These are phyloP conservation scores for Pistacia atlantica DNA, from an alignment of 345 rosid species.

Conservation along the genomic window DNA sequence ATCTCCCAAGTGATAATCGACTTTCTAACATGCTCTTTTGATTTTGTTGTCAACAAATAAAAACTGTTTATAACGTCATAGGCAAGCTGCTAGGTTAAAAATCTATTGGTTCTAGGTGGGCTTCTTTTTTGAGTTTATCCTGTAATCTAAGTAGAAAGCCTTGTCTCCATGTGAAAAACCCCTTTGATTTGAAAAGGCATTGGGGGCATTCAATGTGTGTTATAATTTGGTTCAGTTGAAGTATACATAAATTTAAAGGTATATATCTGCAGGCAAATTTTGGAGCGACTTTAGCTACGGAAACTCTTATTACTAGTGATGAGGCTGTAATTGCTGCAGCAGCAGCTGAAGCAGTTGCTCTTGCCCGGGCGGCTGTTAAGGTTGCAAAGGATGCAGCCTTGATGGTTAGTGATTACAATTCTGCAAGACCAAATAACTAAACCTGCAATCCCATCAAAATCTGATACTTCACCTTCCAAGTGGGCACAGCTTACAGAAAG, in stretches of 20 bases:
- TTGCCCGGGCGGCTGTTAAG: conserved; percentile 87
- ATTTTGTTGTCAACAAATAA: background rate
- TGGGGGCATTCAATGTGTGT: background rate
- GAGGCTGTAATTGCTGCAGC: conserved; percentile 89
- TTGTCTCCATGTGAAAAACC: background rate
- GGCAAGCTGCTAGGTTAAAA: background rate
- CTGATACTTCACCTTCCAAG: conserved; percentile 39
- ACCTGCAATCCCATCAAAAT: conserved; percentile 24
- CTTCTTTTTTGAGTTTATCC: background rate
- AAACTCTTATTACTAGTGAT: conserved; percentile 75
- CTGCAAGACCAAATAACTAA: conserved; percentile 30
- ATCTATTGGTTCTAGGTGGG: background rate
- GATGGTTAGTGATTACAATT: conserved; percentile 40
- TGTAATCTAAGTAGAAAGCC: background rate
- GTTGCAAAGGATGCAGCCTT: conserved; percentile 80
- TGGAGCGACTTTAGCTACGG: conserved; percentile 61
- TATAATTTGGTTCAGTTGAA: background rate
- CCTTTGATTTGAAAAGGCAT: background rate
- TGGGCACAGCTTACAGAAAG: conserved; percentile 52
- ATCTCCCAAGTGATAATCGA: background rate
- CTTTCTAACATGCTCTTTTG: background rate
- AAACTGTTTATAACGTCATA: background rate
- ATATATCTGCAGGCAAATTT: conserved; percentile 51
- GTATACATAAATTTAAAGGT: conserved; percentile 6
- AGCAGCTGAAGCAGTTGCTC: conserved; percentile 90